A percentile compares a stretch with the other conserved stretches of the same genome.
Conservation (phyloP, 176 grass and related monocot species). For the Oryza meridionalis region DNA sequence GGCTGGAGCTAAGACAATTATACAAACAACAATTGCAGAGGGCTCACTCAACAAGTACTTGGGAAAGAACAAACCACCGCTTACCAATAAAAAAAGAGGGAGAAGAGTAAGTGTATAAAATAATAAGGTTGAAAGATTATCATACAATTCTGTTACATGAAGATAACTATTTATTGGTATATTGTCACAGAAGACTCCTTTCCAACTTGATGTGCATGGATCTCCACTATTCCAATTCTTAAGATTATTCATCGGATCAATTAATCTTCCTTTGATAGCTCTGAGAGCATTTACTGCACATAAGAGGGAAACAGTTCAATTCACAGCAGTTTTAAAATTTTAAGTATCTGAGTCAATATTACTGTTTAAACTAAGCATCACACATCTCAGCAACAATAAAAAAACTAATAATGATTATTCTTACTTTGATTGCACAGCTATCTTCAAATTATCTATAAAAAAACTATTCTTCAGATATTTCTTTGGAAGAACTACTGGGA, state of each 20-base stretch:
- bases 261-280: slow-evolving; percentile 55
- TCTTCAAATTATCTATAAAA: not conserved
- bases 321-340: not conserved
- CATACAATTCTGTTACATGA: slow-evolving; percentile 84
- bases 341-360: slow-evolving; percentile 6
- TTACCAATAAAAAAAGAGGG: not conserved
- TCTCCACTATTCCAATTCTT: slow-evolving; percentile 75
- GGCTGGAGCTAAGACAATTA: too few relatives aligned
- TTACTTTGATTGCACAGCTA: not conserved
- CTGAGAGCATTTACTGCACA: slow-evolving; percentile 66
- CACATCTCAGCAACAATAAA: not conserved
- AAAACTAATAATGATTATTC: not conserved
- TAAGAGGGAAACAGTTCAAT: slow-evolving; percentile 17
- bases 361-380: slow-evolving; percentile 1
- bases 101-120: slow-evolving; percentile 4
- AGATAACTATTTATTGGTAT: slow-evolving; percentile 49
- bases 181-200: slow-evolving; percentile 59
- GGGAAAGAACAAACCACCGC: not conserved
- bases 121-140: slow-evolving; percentile 1
- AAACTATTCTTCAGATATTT: not conserved
- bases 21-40: not conserved
- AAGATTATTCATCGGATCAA: slow-evolving; percentile 77
- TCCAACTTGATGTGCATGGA: slow-evolving; percentile 87
- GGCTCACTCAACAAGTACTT: not conserved
- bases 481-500: not conserved